phyloP scores from a whole-genome alignment of 2,329 filamentous ascomycete genomes.

The Trichoderma brevicompactum region DNA sequence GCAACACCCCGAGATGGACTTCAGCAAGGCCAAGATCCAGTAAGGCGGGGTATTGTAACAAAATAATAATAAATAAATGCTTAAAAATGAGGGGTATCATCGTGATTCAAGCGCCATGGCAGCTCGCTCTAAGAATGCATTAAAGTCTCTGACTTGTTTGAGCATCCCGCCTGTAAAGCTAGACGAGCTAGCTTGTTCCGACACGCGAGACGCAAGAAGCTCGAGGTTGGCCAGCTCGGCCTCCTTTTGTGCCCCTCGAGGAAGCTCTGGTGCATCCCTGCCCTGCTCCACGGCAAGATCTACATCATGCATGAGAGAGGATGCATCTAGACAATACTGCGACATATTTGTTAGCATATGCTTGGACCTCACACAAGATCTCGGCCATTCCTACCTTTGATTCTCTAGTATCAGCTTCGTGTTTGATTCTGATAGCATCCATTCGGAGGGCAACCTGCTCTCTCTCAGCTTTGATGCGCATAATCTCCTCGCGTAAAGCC shows the following conservation, averaged over 20 bases:
- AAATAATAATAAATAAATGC: slow-evolving; percentile 20
- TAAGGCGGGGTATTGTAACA: slow-evolving; percentile 39
- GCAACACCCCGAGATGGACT: slow-evolving; percentile 75
- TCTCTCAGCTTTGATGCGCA: slow-evolving; percentile 61
- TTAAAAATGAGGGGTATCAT: slow-evolving; percentile 34
- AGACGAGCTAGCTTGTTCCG: slow-evolving; percentile 56
- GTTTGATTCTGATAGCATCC: slow-evolving; percentile 64
- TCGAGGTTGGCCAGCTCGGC: slow-evolving; percentile 62
- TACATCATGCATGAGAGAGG: slow-evolving; percentile 64
- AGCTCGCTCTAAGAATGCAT: slow-evolving; percentile 65
- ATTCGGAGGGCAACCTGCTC: slow-evolving; percentile 66
- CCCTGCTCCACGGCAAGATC: slow-evolving; percentile 61
- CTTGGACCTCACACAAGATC: neutral
- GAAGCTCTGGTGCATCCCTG: slow-evolving; percentile 53
- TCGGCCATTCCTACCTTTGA: slow-evolving; percentile 51
- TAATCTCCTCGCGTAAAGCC: slow-evolving; percentile 61
- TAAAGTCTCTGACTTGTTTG: slow-evolving; percentile 63
- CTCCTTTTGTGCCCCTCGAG: slow-evolving; percentile 51
- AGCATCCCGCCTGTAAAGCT: slow-evolving; percentile 58
- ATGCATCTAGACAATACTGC: slow-evolving; percentile 56
- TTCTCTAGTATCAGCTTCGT: slow-evolving; percentile 59
- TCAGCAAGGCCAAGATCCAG: slow-evolving; percentile 70
- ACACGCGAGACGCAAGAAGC: slow-evolving; percentile 58
- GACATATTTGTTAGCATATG: slow-evolving; percentile 3
- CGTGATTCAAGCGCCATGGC: slow-evolving; percentile 59